A percentile compares a stretch with the other conserved stretches of the same genome.
These are phyloP conservation scores for Kazachstania sp. DNA, from an alignment of 1,139 yeast genomes.

Conservation along the genomic window DNA sequence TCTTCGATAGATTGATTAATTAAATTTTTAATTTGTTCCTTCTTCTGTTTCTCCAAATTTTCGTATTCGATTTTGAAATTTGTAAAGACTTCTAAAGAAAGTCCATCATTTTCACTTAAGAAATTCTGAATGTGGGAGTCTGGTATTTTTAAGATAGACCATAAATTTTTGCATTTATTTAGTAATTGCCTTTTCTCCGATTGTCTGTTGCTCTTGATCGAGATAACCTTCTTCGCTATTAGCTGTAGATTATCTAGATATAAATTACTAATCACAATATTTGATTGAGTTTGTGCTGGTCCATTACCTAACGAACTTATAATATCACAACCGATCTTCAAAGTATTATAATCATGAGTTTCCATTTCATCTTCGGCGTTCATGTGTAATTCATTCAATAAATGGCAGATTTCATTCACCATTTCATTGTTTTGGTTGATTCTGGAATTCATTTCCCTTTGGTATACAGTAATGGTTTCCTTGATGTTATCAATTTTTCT, in stretches of 20 bases:
- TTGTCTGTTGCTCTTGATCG: conserved; percentile 10
- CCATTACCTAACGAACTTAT: background rate
- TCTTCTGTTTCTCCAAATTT: conserved; percentile 51
- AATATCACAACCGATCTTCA: background rate
- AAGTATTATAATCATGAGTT: background rate
- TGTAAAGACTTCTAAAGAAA: conserved; percentile 24
- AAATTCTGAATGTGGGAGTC: conserved; percentile 34
- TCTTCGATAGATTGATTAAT: conserved; percentile 52
- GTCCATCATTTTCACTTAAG: conserved; percentile 31
- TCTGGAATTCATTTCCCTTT: conserved; percentile 14
- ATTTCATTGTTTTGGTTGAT: background rate
- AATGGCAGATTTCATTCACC: background rate
- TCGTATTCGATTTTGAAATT: conserved; percentile 44
- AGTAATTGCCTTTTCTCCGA: conserved; percentile 19
- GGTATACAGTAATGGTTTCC: conserved; percentile 9
- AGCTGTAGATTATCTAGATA: conserved; percentile 3
- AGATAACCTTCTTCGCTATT: conserved; percentile 5
- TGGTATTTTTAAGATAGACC: conserved; percentile 46
- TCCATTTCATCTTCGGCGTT: conserved; percentile 6
- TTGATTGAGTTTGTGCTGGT: too few species aligned
- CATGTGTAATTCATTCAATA: conserved; percentile 2
- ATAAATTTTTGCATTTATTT: conserved; percentile 37
- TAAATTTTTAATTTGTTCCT: conserved; percentile 57
- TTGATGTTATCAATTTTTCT: conserved; percentile 13
- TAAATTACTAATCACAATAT: background rate